A percentile compares a stretch with the other conserved stretches of the same genome.
Evolutionary conservation across 352 stramenopile genomes (phyloP).

Genomic region (Phytophthora niederhauseri): DNA sequence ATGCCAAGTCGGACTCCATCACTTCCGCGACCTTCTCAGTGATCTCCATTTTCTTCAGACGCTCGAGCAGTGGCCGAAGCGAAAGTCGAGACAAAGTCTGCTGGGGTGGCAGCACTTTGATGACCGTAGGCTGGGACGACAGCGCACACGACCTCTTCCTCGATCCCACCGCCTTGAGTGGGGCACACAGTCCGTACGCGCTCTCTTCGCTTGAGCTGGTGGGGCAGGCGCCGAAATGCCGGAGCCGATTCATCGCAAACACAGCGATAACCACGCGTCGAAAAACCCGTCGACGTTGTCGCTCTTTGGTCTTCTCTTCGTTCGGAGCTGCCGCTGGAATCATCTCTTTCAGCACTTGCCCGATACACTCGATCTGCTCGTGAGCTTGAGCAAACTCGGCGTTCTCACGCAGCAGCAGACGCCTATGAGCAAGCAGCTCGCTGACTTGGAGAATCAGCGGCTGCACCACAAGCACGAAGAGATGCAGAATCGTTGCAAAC

Average conservation of each 20-base stretch:
- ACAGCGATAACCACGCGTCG: conserved; percentile 62
- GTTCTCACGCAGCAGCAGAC: conserved; percentile 56
- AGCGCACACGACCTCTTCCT: conserved; percentile 13
- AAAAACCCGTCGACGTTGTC: conserved; percentile 36
- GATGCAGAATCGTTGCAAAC: conserved; percentile 48
- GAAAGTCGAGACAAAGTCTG: conserved; percentile 36
- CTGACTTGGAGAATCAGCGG: conserved; percentile 72
- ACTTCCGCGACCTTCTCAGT: conserved; percentile 38
- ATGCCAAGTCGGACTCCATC: conserved; percentile 19
- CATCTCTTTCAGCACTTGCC: conserved; percentile 61
- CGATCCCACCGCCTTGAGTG: conserved; percentile 43
- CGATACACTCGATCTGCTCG: conserved; percentile 68
- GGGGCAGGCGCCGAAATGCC: conserved; percentile 21
- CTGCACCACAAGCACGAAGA: conserved; percentile 67
- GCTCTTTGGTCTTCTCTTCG: conserved; percentile 21
- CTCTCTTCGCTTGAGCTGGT: conserved; percentile 11
- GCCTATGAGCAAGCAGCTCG: conserved; percentile 67
- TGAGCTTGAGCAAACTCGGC: conserved; percentile 47
- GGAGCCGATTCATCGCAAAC: conserved; percentile 73
- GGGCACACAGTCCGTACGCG: conserved; percentile 45
- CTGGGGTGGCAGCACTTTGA: conserved; percentile 52
- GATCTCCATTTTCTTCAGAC: conserved; percentile 43
- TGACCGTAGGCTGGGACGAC: conserved; percentile 38
- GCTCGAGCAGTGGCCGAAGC: conserved; percentile 43
- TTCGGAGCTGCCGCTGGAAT: conserved; percentile 32